Evolutionary conservation across 2,329 filamentous ascomycete species (phyloP), one percentile per base, ranked within the genome.

Genomic region (Geosmithia morbida): DNA sequence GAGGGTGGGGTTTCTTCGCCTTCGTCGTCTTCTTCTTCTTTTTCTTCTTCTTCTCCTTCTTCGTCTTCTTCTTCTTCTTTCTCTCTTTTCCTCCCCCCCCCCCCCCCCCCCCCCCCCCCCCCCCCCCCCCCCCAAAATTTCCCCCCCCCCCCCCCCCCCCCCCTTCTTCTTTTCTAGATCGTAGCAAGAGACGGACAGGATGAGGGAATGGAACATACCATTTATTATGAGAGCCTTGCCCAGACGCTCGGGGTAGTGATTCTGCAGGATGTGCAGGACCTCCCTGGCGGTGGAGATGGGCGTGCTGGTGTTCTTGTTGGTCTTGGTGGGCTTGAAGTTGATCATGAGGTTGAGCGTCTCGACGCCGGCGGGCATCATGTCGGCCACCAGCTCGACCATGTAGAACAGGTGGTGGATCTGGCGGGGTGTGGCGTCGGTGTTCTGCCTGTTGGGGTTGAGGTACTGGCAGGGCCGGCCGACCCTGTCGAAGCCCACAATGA

Each of bases 401-500:
- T 85, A 98, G 46, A 96, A 88, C 51, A 98, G 70, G 62, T 97
- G 89, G 65, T 98, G 82, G 48, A 95, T 81, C 67, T 97, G 92
- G 55, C 87, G 77, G 39, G 88, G 85, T 51, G 81, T 85, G 48
- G 81, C 75, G 55, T 94, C 83, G 1, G 92, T 97, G 70, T 98
- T 98, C 68, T 98, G 92, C 54, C 83, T 81, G 30, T 83, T 86
- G 1, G 92, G 92, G 60, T 85, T 83, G 50, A 98, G 76, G 66
- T 96, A 96, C 58, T 92, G 79, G 63, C 89, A 96, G 2, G 89
- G 87, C n/a, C 90, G 75, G 45, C 76, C 84, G 51, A 87, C 71
- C 50, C 83, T 85, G 67, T 98, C 92, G 65, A 81, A 98, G 41
- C 92, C 92, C 18, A 92, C 65, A 49, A 94, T 74, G 49, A 95